Base-by-base conservation (phyloP, 2,329 filamentous ascomycete genomes). In the Sclerotinia borealis region DNA sequence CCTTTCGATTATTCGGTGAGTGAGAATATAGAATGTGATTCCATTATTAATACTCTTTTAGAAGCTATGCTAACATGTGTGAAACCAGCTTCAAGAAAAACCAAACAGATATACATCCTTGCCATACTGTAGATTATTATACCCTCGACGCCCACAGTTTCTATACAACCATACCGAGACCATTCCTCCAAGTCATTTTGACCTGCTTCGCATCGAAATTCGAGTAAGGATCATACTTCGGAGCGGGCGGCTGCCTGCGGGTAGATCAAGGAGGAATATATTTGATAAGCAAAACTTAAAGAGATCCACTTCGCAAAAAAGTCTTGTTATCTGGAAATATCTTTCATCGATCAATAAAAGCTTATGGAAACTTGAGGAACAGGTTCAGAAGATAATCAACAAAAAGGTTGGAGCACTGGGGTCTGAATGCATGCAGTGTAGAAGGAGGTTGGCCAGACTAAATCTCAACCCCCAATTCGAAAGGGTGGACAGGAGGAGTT, bases 401-500 rank as follows among this genome's bases (percentile, higher is more conserved):
- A 56, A 48, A 27, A 10, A 22, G 17, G 48, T 62, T 49, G 60
- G 34, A 49, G 36, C 22, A 34, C 29, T 7, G 31, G n/a, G 50
- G 41, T 48, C 51, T 62, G 60, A 39, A 62, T 62, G 50, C 58
- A 50, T 62, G 60, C 34, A 45, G 52, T 56, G 58, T 47, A 62
- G 41, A 58, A 34, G 51, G 52, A 41, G 50, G 50, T 25, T 39
- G 39, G 60, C n/a, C 50, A 62, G 52, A 56, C 41, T 39, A 31
- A 43, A 56, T 36, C 41, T 48, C 39, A 37, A 47, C 56, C 10
- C n/a, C 50, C 41, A 37, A 48, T 22, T 54, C 36, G 34, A 55
- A 41, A 56, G 48, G 39, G 29, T 8, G 60, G 51, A 62, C 22
- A 39, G 50, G 50, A 58, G 50, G 60, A 56, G 77, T 52, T 85